Base-by-base conservation (phyloP, 371 early-diverging fungal genomes). In the Lichtheimia corymbifera region DNA sequence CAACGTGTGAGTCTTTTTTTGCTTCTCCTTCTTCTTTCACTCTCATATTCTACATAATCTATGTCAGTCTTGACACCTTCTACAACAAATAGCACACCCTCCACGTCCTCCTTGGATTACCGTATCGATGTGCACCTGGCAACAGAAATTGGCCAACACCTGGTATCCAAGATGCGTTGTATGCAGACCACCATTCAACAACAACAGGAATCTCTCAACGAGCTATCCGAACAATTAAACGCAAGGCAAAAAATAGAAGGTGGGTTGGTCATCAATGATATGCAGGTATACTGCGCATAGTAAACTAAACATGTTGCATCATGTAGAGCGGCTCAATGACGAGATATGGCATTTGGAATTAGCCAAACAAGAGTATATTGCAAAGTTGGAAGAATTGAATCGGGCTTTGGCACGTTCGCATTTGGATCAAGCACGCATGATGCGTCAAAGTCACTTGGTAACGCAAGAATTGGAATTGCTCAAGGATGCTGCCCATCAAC, bases 391-490 rank as follows among this genome's bases (percentile, higher is more conserved):
- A n/a, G 52, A 18, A 18, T 24, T 45, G 28, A 58, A 42, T 14
- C 63, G 58, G 27, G 49, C 42, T 14, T 27, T 63, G 24, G 63
- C 63, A 44, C 52, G 63, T 12, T 41, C 52, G 15, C 59, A 52
- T 15, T 42, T 59, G 59, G 59, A 59, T 15, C 58, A 63, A 47
- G 63, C 63, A 28, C 57, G 63, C 14, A 40, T 53, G 14, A 20
- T 58, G 44, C 53, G 63, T 3, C 53, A 63, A 13, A 58, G 58
- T 9, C 52, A 51, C 11, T 22, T 63, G 1, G 42, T 63, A 15
- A 51, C 50, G 13, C 63, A 63, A 40, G 63, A 63, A 15, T 45
- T 63, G 17, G 63, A 63, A 24, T 43, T 63, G 9, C 28, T 52
- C n/a, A 58, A 63, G 22, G 58, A 51, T 11, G 53, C 41, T 44